A percentile compares a stretch with the other conserved stretches of the same genome.
phyloP scores from a whole-genome alignment of 2,329 filamentous ascomycete genomes.

The Tolypocladium tundrense region DNA sequence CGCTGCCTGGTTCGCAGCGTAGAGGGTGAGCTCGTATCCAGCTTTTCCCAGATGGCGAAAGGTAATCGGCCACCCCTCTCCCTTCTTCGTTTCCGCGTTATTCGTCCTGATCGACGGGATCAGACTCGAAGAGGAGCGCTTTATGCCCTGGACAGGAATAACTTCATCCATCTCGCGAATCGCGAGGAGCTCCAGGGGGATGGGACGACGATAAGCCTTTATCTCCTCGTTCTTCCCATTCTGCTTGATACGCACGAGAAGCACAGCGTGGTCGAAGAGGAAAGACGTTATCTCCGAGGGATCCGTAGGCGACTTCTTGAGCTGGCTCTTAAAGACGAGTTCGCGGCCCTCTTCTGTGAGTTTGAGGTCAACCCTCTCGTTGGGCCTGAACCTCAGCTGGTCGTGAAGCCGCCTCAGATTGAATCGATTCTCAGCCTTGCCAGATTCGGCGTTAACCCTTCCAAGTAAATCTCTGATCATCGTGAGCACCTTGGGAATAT shows the following conservation, averaged over 20 bases:
- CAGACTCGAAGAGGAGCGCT: constrained; percentile 80
- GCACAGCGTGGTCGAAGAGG: constrained; percentile 89
- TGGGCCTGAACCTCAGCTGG: constrained; percentile 80
- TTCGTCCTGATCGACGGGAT: constrained; percentile 45
- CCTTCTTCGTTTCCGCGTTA: constrained; percentile 44
- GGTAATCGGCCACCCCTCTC: constrained; percentile 84
- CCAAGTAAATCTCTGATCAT: constrained; percentile 81
- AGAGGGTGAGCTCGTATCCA: constrained; percentile 86
- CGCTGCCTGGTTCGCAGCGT: constrained; percentile 73
- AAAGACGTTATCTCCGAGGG: constrained; percentile 86
- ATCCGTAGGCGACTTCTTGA: constrained; percentile 89
- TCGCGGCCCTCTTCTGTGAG: constrained; percentile 89
- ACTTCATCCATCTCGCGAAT: constrained; percentile 98
- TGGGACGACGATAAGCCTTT: constrained; percentile 87
- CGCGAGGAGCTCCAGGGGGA: constrained; percentile 83
- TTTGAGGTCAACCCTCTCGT: constrained; percentile 87
- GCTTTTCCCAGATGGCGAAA: constrained; percentile 94
- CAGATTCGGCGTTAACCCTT: constrained; percentile 87
- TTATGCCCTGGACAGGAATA: constrained; percentile 70
- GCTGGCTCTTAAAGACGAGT: constrained; percentile 82
- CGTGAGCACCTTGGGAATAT: constrained; percentile 80
- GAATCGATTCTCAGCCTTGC: constrained; percentile 95
- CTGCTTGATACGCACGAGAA: constrained; percentile 83
- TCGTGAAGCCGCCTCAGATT: constrained; percentile 88
- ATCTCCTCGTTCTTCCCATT: constrained; percentile 90